phyloP scores from a whole-genome alignment of 345 rosid species.

The Leavenworthia alabamica region DNA sequence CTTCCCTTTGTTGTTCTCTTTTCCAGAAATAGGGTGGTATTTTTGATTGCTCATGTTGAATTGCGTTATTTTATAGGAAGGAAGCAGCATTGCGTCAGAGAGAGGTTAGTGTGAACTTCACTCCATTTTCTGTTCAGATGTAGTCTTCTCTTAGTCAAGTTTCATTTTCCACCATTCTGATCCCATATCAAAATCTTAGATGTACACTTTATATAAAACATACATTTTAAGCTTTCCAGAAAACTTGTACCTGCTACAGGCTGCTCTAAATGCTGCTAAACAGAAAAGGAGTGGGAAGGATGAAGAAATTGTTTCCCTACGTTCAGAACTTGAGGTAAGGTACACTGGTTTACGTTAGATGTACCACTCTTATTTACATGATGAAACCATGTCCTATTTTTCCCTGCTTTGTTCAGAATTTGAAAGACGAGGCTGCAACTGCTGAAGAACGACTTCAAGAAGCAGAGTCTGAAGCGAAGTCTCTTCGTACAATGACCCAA shows the following conservation, averaged over 20 bases:
- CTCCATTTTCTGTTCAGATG: not conserved
- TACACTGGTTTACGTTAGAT: constrained; percentile 13
- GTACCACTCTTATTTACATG: constrained; percentile 12
- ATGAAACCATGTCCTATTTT: constrained; percentile 19
- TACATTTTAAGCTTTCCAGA: constrained; percentile 14
- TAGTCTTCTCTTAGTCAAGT: not conserved
- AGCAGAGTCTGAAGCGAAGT: constrained; percentile 85
- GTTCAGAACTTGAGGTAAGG: constrained; percentile 73
- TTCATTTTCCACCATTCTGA: constrained; percentile 8
- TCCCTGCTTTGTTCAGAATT: constrained; percentile 39
- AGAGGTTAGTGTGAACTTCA: constrained; percentile 48
- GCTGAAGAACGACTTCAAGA: constrained; percentile 64
- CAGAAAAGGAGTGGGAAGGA: constrained; percentile 69
- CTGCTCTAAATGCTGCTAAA: constrained; percentile 83
- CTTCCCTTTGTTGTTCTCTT: constrained; percentile 17
- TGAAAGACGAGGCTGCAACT: constrained; percentile 64
- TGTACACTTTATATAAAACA: not conserved
- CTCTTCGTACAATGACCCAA: constrained; percentile 83
- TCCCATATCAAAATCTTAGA: not conserved
- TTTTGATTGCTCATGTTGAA: constrained; percentile 1
- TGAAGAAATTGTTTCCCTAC: constrained; percentile 65
- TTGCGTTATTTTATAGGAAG: constrained; percentile 46
- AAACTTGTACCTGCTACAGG: constrained; percentile 42
- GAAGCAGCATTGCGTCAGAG: constrained; percentile 86
- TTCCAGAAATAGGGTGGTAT: not conserved